A percentile compares a stretch with the other conserved stretches of the same genome.
Conservation (phyloP, 805 yeast genomes). For the Ascoidea tarda region DNA sequence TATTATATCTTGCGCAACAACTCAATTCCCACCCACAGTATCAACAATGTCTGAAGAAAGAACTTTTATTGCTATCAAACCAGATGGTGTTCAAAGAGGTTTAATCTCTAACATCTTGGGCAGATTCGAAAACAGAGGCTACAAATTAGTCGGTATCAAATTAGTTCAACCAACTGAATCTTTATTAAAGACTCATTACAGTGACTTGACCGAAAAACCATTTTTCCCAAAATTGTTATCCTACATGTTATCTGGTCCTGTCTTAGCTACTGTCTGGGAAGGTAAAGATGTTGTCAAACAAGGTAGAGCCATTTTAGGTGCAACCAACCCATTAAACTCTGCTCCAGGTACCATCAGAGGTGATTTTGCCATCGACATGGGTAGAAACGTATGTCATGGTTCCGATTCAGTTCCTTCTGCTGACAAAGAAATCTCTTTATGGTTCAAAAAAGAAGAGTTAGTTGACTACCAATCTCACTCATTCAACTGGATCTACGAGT, state of each 20-base stretch:
- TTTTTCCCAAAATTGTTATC: slow-evolving; percentile 94
- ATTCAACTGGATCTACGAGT: slow-evolving; percentile 90
- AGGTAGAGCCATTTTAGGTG: slow-evolving; percentile 96
- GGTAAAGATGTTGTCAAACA: slow-evolving; percentile 99
- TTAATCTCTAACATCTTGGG: slow-evolving; percentile 76
- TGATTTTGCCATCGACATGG: slow-evolving; percentile 96
- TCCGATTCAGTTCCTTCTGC: slow-evolving; percentile 99
- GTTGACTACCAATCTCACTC: slow-evolving; percentile 80
- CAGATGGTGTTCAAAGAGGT: slow-evolving; percentile 99
- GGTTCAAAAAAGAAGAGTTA: slow-evolving; percentile 98
- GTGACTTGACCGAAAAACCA: slow-evolving; percentile 89
- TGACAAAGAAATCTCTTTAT: slow-evolving; percentile 83
- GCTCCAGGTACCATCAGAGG: slow-evolving; percentile 99
- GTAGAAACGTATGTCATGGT: slow-evolving; percentile 99
- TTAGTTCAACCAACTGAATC: slow-evolving; percentile 77
- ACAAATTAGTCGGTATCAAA: slow-evolving; percentile 93
- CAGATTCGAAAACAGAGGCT: slow-evolving; percentile 96
- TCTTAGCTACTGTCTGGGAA: slow-evolving; percentile 99
- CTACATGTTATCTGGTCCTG: slow-evolving; percentile 98
- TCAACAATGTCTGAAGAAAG: slow-evolving; percentile 35
- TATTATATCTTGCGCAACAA: not conserved
- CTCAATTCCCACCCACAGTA: not conserved
- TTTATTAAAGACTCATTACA: slow-evolving; percentile 86
- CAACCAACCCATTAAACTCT: slow-evolving; percentile 94
- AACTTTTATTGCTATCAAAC: slow-evolving; percentile 87